Conservation (phyloP, 305 asterid species). For the Rubia balearica region DNA sequence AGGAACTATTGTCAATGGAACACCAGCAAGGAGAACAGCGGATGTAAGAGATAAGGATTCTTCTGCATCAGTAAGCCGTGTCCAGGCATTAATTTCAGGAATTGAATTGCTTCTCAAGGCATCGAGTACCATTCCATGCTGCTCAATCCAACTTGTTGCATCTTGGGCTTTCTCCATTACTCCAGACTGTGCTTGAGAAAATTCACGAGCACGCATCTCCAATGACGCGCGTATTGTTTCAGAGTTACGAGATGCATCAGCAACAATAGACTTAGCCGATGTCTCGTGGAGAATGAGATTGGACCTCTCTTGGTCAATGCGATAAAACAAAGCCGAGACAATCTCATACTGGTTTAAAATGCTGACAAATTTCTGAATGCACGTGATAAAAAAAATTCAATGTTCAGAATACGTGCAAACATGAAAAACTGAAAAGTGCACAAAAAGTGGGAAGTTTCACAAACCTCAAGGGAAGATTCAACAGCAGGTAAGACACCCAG, state of each 20-base stretch:
- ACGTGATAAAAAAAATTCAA: constrained; percentile 20
- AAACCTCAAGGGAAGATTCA: constrained; percentile 88
- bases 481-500: constrained; percentile 76
- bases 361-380: constrained; percentile 60
- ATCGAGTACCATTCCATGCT: constrained; percentile 85
- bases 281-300: constrained; percentile 70
- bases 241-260: constrained; percentile 70
- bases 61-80: constrained; percentile 52
- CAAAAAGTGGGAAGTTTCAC: constrained; percentile 31
- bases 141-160: constrained; percentile 30
- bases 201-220: constrained; percentile 75
- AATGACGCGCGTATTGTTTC: constrained; percentile 32
- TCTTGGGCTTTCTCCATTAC: no score
- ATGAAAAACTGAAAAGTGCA: constrained; percentile 17
- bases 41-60: constrained; percentile 77
- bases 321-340: constrained; percentile 65
- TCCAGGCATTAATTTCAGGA: constrained; percentile 55
- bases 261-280: constrained; percentile 68
- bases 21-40: constrained; percentile 86
- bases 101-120: constrained; percentile 77
- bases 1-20: constrained; percentile 93
- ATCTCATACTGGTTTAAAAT: constrained; percentile 74
- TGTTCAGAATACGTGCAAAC: constrained; percentile 16
- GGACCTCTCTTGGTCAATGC: constrained; percentile 78
- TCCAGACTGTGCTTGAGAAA: constrained; percentile 57